Conservation (phyloP, 2,329 filamentous ascomycete species). For the Leptographium galeiforme region DNA sequence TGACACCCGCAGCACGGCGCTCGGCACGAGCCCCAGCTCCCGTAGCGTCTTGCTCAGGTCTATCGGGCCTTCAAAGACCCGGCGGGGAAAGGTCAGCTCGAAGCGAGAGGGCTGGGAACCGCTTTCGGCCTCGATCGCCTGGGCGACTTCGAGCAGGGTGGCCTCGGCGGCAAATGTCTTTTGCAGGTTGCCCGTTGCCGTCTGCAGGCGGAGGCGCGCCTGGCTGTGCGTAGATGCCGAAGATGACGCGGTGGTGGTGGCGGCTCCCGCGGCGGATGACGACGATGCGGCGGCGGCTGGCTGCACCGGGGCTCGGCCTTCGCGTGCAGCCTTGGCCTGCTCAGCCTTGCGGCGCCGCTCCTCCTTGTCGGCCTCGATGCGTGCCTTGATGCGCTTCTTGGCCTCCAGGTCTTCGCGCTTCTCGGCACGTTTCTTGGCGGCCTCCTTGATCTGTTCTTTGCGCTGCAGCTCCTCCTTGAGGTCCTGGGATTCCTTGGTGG, state of each 20-base stretch:
- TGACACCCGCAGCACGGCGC: constrained; percentile 52
- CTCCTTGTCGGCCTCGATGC: constrained; percentile 90
- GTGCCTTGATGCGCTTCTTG: constrained; percentile 78
- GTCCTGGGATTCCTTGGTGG: constrained; percentile 78
- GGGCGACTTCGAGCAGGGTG: constrained; percentile 83
- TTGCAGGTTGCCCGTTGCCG: constrained; percentile 55
- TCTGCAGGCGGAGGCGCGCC: constrained; percentile 66
- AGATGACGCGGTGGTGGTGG: constrained; percentile 46
- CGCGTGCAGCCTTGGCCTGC: constrained; percentile 70
- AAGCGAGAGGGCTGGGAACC: constrained; percentile 63
- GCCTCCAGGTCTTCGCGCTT: constrained; percentile 76
- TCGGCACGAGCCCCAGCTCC: constrained; percentile 81
- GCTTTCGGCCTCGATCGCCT: constrained; percentile 58
- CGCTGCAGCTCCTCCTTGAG: constrained; percentile 77
- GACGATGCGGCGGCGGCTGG: constrained; percentile 20
- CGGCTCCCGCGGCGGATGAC: constrained; percentile 25
- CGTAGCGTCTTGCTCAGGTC: constrained; percentile 88
- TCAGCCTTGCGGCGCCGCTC: constrained; percentile 78
- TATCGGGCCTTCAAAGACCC: constrained; percentile 53
- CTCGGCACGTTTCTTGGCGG: constrained; percentile 72
- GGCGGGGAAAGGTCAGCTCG: constrained; percentile 74
- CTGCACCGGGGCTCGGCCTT: constrained; percentile 46
- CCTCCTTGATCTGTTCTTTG: constrained; percentile 88
- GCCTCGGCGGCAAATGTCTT: constrained; percentile 85
- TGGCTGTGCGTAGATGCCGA: constrained; percentile 50